Evolutionary conservation across 2,329 filamentous ascomycete species (phyloP).

Genomic region (Aspergillus felis): DNA sequence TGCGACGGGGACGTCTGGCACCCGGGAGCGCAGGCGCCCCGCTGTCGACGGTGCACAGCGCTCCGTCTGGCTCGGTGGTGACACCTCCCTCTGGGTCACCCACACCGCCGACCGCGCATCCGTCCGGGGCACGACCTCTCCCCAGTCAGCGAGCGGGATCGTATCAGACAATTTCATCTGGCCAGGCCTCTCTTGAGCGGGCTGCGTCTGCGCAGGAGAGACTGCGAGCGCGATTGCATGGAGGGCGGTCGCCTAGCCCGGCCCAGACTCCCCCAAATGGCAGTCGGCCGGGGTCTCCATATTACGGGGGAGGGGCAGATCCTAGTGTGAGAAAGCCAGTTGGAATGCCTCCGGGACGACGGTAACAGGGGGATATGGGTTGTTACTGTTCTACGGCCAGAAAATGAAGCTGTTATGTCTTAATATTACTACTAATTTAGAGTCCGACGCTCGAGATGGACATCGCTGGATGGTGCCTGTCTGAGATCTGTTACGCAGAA

Average conservation of each 20-base stretch:
- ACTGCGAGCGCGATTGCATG: constrained; percentile 74
- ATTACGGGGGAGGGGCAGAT: constrained; percentile 20
- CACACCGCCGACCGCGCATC: constrained; percentile 20
- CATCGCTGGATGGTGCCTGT: not conserved
- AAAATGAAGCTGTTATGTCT: not conserved
- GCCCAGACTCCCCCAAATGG: constrained; percentile 13
- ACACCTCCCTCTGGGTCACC: constrained; percentile 26
- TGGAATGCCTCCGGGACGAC: constrained; percentile 21
- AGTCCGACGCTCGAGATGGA: not conserved
- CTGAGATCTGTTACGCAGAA: not conserved
- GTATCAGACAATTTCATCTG: constrained; percentile 57
- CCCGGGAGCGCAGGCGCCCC: constrained; percentile 20
- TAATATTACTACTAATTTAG: not conserved
- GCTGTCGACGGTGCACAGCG: constrained; percentile 18
- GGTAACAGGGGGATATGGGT: not conserved
- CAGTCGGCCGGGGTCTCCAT: constrained; percentile 13
- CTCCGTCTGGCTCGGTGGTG: constrained; percentile 17
- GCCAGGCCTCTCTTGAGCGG: constrained; percentile 29
- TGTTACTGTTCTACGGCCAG: no score
- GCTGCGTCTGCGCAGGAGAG: constrained; percentile 66
- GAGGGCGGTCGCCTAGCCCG: constrained; percentile 37
- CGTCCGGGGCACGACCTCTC: constrained; percentile 53
- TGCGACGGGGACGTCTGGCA: constrained; percentile 31
- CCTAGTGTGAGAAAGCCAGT: constrained; percentile 32
- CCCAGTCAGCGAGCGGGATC: constrained; percentile 72